Evolutionary conservation across 2,329 filamentous ascomycete species (phyloP), one percentile per base, ranked within the genome.

Genomic region (Xenoacremonium recifei): DNA sequence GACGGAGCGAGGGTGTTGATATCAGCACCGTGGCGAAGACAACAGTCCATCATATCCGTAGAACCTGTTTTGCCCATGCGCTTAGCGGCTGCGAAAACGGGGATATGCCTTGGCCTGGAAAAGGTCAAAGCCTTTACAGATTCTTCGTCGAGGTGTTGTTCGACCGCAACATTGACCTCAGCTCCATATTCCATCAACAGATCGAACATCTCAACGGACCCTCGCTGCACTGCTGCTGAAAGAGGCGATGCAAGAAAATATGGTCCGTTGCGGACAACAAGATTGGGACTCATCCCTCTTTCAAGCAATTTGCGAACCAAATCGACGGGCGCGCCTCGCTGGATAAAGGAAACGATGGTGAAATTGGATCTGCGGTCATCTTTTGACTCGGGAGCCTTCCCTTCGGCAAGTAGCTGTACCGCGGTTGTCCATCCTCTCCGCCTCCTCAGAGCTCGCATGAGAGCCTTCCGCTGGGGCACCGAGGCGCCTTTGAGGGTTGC

Each of bases 71-170:
- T 41, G 5, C 9, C 39, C 39, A 41, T 36, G 17, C 20, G 15
- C 18, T 23, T 16, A 5, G 39, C 39, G 16, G 39, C 39, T 11
- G 39, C 39, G 21, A 36, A 36, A 6, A 41, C 37, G 6, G 39
- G 39, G 13, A 41, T 17, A 21, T 41, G 39, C 7, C 16, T 35
- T 5, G 32, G 32, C 12, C 39, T 10, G 17, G 12, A 15, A 15
- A 15, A 15, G 9, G 13, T 9, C 7, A 31, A 15, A 11, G 6
- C 6, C 13, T 15, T 6, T 11, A 15, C 12, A 15, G 6, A 7
- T 5, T 5, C 7, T 13, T 20, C 30, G 21, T 21, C 12, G 17
- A 12, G 4, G 15, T 21, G 21, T 16, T 21, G 7, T 16, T 40
- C 17, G 25, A 21, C 16, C 13, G 21, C 5, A 12, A 27, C 27